These are phyloP conservation scores for Ilyonectria robusta DNA, from an alignment of 2,329 filamentous ascomycete species.

Conservation along the genomic window DNA sequence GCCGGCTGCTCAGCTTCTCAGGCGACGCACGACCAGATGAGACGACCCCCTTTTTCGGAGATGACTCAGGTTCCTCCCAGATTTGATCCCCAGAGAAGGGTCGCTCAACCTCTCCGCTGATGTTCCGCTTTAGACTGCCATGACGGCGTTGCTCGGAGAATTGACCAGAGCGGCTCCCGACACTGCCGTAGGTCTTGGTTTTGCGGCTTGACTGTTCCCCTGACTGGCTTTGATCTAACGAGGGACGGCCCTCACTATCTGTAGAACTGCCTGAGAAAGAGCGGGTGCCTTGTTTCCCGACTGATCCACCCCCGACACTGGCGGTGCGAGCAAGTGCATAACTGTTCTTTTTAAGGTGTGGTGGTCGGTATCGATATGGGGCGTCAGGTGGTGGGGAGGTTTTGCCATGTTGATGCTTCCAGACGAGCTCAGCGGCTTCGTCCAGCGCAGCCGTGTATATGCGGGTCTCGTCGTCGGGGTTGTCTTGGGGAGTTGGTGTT, in stretches of 20 bases:
- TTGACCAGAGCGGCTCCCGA: conserved; percentile 55
- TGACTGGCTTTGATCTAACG: conserved; percentile 42
- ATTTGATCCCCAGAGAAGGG: conserved; percentile 85
- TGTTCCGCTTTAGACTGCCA: conserved; percentile 77
- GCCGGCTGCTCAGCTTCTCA: conserved; percentile 51
- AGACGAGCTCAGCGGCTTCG: conserved; percentile 85
- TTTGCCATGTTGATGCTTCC: conserved; percentile 77
- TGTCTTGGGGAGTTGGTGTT: conserved; percentile 34
- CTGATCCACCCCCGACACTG: conserved; percentile 61
- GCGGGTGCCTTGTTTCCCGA: conserved; percentile 57
- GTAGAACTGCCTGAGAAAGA: conserved; percentile 68
- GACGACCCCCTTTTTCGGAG: conserved; percentile 28
- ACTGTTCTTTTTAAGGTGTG: conserved; percentile 79
- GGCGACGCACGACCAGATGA: conserved; percentile 50
- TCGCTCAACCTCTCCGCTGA: conserved; percentile 76
- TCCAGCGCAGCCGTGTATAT: conserved; percentile 80
- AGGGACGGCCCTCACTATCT: conserved; percentile 59
- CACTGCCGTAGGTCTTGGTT: conserved; percentile 58
- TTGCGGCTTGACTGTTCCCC: conserved; percentile 42
- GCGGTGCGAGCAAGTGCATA: conserved; percentile 77
- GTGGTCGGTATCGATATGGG: conserved; percentile 77
- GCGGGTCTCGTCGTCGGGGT: conserved; percentile 69
- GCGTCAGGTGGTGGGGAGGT: conserved; percentile 70
- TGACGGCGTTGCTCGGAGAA: conserved; percentile 65
- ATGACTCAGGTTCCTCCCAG: conserved; percentile 85